Conservation (phyloP, 2,329 filamentous ascomycete species). For the Apiospora aurea region DNA sequence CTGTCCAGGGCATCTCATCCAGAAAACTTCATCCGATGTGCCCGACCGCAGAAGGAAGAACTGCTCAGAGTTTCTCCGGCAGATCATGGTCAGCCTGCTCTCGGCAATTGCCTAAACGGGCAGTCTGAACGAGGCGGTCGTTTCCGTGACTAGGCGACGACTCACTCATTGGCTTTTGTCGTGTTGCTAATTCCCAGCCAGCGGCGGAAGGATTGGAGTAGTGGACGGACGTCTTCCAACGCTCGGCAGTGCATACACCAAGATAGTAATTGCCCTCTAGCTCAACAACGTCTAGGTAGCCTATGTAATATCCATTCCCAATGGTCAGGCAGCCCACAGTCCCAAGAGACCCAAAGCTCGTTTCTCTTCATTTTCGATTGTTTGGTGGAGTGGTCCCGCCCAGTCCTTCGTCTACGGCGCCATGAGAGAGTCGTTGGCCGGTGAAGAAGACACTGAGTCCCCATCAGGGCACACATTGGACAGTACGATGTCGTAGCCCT, state of each 20-base stretch:
- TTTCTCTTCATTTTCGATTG: background rate
- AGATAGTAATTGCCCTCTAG: no score
- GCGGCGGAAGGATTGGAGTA: background rate
- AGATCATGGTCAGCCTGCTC: background rate
- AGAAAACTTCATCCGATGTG: background rate
- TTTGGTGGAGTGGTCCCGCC: background rate
- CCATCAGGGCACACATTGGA: background rate
- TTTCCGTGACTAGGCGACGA: background rate
- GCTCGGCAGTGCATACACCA: no score
- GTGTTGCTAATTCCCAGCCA: background rate
- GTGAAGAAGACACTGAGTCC: background rate
- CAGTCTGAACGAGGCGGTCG: background rate
- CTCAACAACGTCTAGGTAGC: no score
- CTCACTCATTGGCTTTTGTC: no score
- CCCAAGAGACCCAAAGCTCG: background rate
- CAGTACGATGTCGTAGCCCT: background rate
- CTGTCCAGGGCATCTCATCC: background rate
- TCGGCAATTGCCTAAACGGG: background rate
- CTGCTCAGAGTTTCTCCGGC: background rate
- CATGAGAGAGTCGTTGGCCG: background rate
- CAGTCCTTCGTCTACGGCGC: background rate
- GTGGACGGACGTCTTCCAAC: no score
- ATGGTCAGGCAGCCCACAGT: background rate
- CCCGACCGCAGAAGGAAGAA: background rate
- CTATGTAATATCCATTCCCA: background rate